Base-by-base conservation (phyloP, 495 filamentous ascomycete genomes). In the Penicillium angulare region DNA sequence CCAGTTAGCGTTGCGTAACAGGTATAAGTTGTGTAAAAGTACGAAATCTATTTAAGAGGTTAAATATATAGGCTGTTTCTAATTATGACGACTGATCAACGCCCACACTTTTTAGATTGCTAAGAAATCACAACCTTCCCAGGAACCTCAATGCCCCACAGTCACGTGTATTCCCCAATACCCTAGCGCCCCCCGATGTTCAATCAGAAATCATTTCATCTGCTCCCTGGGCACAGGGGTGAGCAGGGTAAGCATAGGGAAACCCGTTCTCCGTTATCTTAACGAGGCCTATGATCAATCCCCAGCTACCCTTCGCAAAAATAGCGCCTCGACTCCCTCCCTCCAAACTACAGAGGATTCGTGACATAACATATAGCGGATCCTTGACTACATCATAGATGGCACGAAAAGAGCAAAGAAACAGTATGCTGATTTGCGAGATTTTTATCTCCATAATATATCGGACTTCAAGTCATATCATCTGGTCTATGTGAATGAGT, bases 211-310 rank as follows among this genome's bases (percentile, higher is more conserved):
- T 39, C 13, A 52, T 53, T 47, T 53, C 27, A 24, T 47, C 43
- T 22, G 43, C 43, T 42, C 17, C 17, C 50, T 53, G 36, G 47
- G 15, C 43, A 47, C 27, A 41, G 7, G 38, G 35, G 43, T 34
- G 36, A 53, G 43, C 43, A 53, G 43, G 43, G 27, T 53, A 35
- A 47, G 50, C 43, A 36, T 53, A 27, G 50, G 29, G 44, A 43
- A 53, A 43, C 23, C 45, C 1, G n/a, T 39, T 48, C 15, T 38
- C 21, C 15, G 45, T 36, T 48, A n/a, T 18, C 32, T 23, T 21
- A 39, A 38, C 34, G 45, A 48, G 7, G 12, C 33, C 2, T n/a
- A 26, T 29, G 5, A 8, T 36, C 21, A 24, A 10, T 12, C 32
- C 22, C 7, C 20, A 36, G 33, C 45, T 2, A 26, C 20, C 33